Evolutionary conservation across 208 protist species (phyloP), one percentile per base, ranked within the genome.

Genomic region (Trypanosoma grayi): DNA sequence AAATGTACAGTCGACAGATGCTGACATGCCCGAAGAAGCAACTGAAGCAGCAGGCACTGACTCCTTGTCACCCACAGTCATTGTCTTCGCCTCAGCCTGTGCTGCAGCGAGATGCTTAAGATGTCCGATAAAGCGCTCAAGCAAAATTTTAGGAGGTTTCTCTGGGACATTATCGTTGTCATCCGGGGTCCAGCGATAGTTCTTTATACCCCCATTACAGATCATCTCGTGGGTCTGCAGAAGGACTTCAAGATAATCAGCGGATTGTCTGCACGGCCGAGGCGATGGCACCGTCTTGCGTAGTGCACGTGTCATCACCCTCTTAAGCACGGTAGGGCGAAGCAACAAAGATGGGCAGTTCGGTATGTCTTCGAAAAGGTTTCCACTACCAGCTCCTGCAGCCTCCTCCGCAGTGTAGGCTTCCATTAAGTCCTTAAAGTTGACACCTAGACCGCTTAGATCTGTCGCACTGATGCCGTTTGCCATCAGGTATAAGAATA

Each of bases 181-280:
- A 44, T 74, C 53, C 7, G 74, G 66, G 10, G 41, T 54, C 74
- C 77, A 90, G 10, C 56, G 61, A 60, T 66, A 73, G 14, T 88
- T 77, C 13, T 68, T 72, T 25, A 93, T 72, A 4, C 76, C 72
- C 5, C 86, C 86, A 20, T 39, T 25, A 39, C 71, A 77, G 46
- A 86, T 67, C 72, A 86, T 77, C 4, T 70, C 66, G 54, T 90
- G 86, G 18, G 69, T 75, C 54, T 90, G 83, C 34, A 90, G 57
- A n/a, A 83, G 60, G 30, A 87, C 46, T 57, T 83, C 74, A 27
- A 90, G 59, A 66, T 87, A 83, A 28, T 87, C 73, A n/a, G 60
- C 66, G 20, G 75, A 76, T 37, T 83, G 68, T 11, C 48, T 62
- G 37, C 69, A 65, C 28, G 56, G 30, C 43, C 50, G 51, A 11